phyloP scores from a whole-genome alignment of 768 basidiomycete genomes.

The Leccinum subtestaceum region DNA sequence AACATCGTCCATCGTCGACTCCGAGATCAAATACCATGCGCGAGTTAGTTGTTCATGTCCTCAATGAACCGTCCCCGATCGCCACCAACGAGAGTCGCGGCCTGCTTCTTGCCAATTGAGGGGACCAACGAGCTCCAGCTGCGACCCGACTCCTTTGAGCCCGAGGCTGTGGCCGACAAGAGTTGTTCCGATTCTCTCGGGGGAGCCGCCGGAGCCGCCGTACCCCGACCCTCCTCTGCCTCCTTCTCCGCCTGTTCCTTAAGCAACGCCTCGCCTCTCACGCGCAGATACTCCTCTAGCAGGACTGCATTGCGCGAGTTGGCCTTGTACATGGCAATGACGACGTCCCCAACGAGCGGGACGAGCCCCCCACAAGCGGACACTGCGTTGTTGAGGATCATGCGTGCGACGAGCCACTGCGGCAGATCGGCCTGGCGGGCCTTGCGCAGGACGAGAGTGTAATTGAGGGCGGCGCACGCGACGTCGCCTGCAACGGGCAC shows the following conservation, averaged over 20 bases:
- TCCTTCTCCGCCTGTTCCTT: slow-evolving; percentile 42
- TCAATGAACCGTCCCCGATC: slow-evolving; percentile 5
- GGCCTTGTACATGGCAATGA: slow-evolving; percentile 77
- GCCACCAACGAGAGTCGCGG: slow-evolving; percentile 11
- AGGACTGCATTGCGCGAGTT: slow-evolving; percentile 87
- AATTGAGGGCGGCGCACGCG: slow-evolving; percentile 62
- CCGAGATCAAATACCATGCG: neutral
- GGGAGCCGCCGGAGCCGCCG: slow-evolving; percentile 18
- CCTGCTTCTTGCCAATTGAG: neutral
- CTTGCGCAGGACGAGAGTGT: slow-evolving; percentile 73
- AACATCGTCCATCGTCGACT: neutral
- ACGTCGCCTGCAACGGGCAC: slow-evolving; percentile 70
- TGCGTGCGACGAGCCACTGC: slow-evolving; percentile 62
- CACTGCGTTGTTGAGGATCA: slow-evolving; percentile 76
- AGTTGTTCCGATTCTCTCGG: slow-evolving; percentile 37
- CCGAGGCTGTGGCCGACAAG: slow-evolving; percentile 53
- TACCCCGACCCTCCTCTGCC: slow-evolving; percentile 16
- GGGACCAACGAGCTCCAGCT: slow-evolving; percentile 17
- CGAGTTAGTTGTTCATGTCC: neutral
- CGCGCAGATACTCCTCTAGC: slow-evolving; percentile 78
- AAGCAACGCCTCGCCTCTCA: slow-evolving; percentile 73
- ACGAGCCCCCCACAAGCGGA: slow-evolving; percentile 65
- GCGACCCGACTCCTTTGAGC: slow-evolving; percentile 35
- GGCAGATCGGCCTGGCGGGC: slow-evolving; percentile 71
- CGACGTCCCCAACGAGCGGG: slow-evolving; percentile 73